phyloP scores from a whole-genome alignment of 345 rosid genomes.

The Gossypium sturtianum region DNA sequence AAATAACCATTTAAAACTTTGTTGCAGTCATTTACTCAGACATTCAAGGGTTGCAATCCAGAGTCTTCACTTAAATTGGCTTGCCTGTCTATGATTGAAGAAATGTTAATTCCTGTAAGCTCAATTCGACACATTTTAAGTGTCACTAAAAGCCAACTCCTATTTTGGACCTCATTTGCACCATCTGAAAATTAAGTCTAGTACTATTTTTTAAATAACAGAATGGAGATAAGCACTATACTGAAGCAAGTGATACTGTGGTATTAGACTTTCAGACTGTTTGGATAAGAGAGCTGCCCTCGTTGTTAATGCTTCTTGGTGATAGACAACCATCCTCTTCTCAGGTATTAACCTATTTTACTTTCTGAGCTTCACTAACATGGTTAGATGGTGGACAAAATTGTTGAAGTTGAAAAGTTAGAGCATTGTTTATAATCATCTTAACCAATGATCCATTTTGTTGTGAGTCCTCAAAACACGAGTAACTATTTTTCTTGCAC shows the following conservation, averaged over 20 bases:
- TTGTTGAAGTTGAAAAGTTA: conserved; percentile 9
- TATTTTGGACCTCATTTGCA: neutral
- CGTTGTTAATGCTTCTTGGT: conserved; percentile 52
- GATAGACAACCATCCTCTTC: conserved; percentile 51
- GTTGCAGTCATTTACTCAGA: conserved; percentile 72
- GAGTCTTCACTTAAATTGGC: conserved; percentile 58
- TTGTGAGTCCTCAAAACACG: neutral
- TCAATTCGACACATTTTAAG: conserved; percentile 5
- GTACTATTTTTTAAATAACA: conserved; percentile 19
- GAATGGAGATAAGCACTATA: conserved; percentile 35
- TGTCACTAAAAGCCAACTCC: neutral
- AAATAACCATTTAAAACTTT: conserved; percentile 8
- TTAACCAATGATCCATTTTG: neutral
- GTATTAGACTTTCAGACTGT: conserved; percentile 38
- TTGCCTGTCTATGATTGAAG: conserved; percentile 52
- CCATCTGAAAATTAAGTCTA: neutral
- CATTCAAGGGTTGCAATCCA: conserved; percentile 58
- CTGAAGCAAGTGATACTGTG: conserved; percentile 41
- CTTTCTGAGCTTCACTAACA: conserved; percentile 8
- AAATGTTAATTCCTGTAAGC: conserved; percentile 76
- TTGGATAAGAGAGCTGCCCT: conserved; percentile 77
- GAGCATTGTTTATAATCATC: neutral
- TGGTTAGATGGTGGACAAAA: conserved; percentile 5
- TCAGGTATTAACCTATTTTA: conserved; percentile 36
- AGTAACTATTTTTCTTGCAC: conserved; percentile 12